Evolutionary conservation across 345 rosid genomes (phyloP), one percentile per base, ranked within the genome.

Genomic region (Dipteronia sinensis): DNA sequence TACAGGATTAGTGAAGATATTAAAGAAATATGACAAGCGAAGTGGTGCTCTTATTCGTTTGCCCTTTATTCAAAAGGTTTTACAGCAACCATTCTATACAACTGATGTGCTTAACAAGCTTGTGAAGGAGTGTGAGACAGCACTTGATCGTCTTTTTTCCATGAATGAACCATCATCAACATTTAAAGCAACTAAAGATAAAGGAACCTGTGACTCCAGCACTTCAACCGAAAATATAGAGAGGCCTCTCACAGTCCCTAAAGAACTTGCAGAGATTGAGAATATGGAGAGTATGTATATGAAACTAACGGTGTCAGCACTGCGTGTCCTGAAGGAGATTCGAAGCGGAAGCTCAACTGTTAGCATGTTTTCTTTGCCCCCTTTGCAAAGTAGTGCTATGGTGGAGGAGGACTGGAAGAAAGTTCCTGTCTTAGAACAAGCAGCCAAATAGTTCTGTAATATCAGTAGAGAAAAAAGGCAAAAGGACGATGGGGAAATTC

Each of bases 11-110:
- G 98, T 88, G 73, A 95, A 95, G 83, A 84, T 93, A 79, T 78
- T 93, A 16, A 95, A 93, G 88, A 95, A 93, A 83, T 91, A 89
- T 6, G 98, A 91, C 81, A 95, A 95, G 83, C 85, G 93, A 79
- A 95, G 90, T 0, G 97, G 98, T 1, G 87, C 90, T 70, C 85
- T 91, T 22, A 85, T 89, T 74, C 89, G 95, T 47, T 71, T 90
- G 83, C 95, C 93, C 40, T 93, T 95, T 85, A 88, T 92, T 67
- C 91, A 84, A 79, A 89, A 78, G 77, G 98, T 92, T 46, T 78
- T 91, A 69, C 91, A 88, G 49, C 91, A 95, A 73, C 97, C 98
- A 7, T 94, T 94, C 85, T 91, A 87, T 89, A 85, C 86, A 1
- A 92, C 92, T 0, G 95, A 93, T 66, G 77, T 93, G 77, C 97